A percentile compares a stretch with the other conserved stretches of the same genome.
Evolutionary conservation across 495 filamentous ascomycete genomes (phyloP).

Genomic region (Emericellopsis terricola): DNA sequence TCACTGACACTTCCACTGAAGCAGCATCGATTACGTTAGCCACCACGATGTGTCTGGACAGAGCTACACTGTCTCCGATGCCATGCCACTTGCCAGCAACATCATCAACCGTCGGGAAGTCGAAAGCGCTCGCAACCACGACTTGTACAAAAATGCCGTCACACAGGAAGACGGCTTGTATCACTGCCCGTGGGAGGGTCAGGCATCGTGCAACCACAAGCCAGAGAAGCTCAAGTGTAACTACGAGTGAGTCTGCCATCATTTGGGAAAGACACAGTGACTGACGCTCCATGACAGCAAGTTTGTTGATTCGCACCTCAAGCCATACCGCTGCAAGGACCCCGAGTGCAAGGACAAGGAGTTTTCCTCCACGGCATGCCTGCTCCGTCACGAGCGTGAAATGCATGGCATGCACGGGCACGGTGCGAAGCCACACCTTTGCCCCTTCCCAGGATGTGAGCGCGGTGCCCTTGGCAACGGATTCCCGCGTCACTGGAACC

Average conservation of each 20-base stretch:
- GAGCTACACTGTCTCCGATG: too few species aligned
- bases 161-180: conserved; percentile 58
- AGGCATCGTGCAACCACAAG: conserved; percentile 61
- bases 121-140: conserved; percentile 58
- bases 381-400: conserved; percentile 89
- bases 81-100: too few species aligned
- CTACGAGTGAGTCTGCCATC: conserved; percentile 83
- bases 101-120: conserved; percentile 24
- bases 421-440: conserved; percentile 75
- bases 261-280: too few species aligned
- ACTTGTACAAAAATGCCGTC: conserved; percentile 53
- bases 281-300: conserved; percentile 66
- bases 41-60: too few species aligned
- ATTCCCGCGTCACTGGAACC: conserved; percentile 86
- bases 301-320: conserved; percentile 85
- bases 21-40: too few species aligned
- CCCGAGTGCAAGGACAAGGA: conserved; percentile 56
- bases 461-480: conserved; percentile 62
- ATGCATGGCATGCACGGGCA: conserved; percentile 90
- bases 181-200: conserved; percentile 73
- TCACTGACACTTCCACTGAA: too few species aligned
- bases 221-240: conserved; percentile 91
- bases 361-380: conserved; percentile 85
- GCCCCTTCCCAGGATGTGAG: conserved; percentile 69
- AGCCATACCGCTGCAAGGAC: conserved; percentile 82